These are phyloP conservation scores for Sistotremastrum suecicum DNA, from an alignment of 768 basidiomycete genomes.

Conservation along the genomic window DNA sequence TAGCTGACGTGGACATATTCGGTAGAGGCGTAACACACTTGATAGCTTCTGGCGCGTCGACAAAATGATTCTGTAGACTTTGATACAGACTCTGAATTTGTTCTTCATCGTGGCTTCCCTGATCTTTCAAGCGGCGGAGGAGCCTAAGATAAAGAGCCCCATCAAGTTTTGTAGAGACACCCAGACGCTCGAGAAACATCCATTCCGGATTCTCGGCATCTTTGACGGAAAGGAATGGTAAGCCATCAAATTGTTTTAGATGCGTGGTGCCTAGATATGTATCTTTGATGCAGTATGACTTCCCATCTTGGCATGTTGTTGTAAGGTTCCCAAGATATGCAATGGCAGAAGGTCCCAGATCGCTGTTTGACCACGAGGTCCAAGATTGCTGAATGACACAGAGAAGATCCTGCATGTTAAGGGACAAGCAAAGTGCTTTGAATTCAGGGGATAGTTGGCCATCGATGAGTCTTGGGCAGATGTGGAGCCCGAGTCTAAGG, in stretches of 20 bases:
- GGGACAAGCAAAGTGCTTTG: no score
- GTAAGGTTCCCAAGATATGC: no score
- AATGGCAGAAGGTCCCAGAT: no score
- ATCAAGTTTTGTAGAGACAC: conserved; percentile 8
- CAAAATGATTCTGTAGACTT: conserved; percentile 13
- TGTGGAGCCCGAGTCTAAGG: no score
- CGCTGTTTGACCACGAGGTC: no score
- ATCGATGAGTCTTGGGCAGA: no score
- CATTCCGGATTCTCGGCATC: conserved; percentile 9
- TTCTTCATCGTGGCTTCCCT: conserved; percentile 1
- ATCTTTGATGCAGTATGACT: neutral
- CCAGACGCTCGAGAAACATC: conserved; percentile 9
- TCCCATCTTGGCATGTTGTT: neutral
- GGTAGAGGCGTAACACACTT: conserved; percentile 5
- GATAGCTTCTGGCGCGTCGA: conserved; percentile 9
- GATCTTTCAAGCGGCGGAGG: conserved; percentile 7
- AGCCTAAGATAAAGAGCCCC: conserved; percentile 8
- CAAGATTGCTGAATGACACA: no score
- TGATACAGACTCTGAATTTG: conserved; percentile 7
- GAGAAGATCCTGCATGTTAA: no score
- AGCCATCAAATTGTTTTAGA: neutral
- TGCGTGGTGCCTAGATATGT: conserved; percentile 1
- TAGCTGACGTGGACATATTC: conserved; percentile 3
- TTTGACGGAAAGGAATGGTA: conserved; percentile 10
- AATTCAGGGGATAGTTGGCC: no score